Base-by-base conservation (phyloP, 805 yeast species). In the Lachancea meyersii region DNA sequence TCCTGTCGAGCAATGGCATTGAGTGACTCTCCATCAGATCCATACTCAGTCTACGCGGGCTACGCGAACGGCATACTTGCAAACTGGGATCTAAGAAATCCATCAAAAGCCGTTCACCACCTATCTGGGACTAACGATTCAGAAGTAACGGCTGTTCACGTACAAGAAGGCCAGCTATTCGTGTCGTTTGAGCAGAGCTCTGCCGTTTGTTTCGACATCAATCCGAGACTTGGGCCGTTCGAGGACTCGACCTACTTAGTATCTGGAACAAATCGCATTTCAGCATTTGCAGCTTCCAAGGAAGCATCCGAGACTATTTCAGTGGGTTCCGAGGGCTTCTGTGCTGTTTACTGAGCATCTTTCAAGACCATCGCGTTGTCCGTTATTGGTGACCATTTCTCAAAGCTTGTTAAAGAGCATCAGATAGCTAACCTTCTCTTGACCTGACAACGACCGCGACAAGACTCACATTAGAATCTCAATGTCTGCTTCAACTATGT, bases 31-130 rank as follows among this genome's bases (percentile, higher is more conserved):
- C 24, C n/a, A 13, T 23, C 11, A 30, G 23, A 19, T 13, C 24
- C 31, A 8, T 22, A n/a, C 36, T 22, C 42, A 31, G 27, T 58
- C 0, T 51, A 61, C 31, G 67, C 64, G 4, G 75, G 73, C 3
- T 65, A 69, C 45, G 54, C 51, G 10, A 49, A 56, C 38, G 72
- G 68, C 0, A 43, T 41, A 0, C 20, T 75, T 3, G 61, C 71
- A 0, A 43, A 58, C 7, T 75, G 77, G 77, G 73, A 73, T 54
- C 24, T 66, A 23, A 53, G 64, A 20, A 54, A n/a, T n/a, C n/a
- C n/a, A n/a, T n/a, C n/a, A n/a, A n/a, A n/a, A n/a, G n/a, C n/a
- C n/a, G n/a, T n/a, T n/a, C n/a, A n/a, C n/a, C n/a, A n/a, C n/a
- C n/a, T n/a, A n/a, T n/a, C n/a, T n/a, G n/a, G n/a, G n/a, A n/a